Base-by-base conservation (phyloP, 805 yeast species). In the Vanderwaltozyma verrucispora region DNA sequence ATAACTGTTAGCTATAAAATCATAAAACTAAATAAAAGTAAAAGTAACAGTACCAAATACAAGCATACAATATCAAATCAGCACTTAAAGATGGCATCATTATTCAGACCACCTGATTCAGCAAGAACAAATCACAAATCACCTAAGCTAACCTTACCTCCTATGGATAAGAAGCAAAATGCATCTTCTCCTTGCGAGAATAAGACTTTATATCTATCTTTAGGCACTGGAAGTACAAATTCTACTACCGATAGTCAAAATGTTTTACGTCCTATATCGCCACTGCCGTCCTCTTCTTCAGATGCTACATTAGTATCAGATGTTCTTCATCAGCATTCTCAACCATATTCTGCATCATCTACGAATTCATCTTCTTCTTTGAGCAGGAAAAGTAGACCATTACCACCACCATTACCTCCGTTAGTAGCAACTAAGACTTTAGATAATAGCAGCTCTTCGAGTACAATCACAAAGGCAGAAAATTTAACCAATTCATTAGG, bases 61-160 rank as follows among this genome's bases (percentile, higher is more conserved):
- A n/a, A n/a, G n/a, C n/a, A n/a, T n/a, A n/a, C n/a, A n/a, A n/a
- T n/a, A n/a, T n/a, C n/a, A n/a, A n/a, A n/a, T n/a, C n/a, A n/a
- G n/a, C n/a, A n/a, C n/a, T n/a, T n/a, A n/a, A 15, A 2, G 16
- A 59, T 56, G 63, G 58, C 62, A 7, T 55, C 59, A 8, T 37
- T 58, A 35, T 58, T 56, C 37, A 49, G 42, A 39, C 73, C 71
- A 3, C 75, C 75, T 1, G 69, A 68, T 12, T 49, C 68, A 2
- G 50, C 56, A 30, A 61, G 58, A 34, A 40, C 54, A 18, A 67
- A 62, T 34, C 36, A 62, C 2, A 63, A 63, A 20, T 65, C 73
- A 3, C 75, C 74, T 24, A 55, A 63, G 29, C 49, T 69, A 30
- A 64, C 64, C 25, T 63, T 71, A 16, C 73, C 75, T 13, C 53